Evolutionary conservation across 495 filamentous ascomycete genomes (phyloP).

Genomic region (Schizothecium vesticola): DNA sequence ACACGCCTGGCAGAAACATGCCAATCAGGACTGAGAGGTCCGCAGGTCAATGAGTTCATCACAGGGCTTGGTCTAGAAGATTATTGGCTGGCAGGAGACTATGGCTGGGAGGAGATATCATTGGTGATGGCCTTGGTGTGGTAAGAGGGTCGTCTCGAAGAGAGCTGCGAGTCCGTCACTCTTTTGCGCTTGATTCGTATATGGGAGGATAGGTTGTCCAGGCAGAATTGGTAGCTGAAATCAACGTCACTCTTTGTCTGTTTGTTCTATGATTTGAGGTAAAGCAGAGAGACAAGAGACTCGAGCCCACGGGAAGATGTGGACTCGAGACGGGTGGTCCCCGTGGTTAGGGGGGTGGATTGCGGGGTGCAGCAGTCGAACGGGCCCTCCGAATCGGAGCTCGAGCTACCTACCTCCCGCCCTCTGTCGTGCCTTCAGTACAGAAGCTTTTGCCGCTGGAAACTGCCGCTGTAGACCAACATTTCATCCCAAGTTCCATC

Average conservation of each 20-base stretch:
- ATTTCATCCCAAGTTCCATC: neutral
- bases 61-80: conserved; percentile 22
- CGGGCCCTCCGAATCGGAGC: neutral
- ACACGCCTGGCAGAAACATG: conserved; percentile 11
- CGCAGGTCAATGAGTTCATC: conserved; percentile 18
- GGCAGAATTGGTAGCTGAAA: conserved; percentile 8
- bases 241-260: conserved; percentile 20
- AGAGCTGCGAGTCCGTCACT: conserved; percentile 25
- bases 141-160: conserved; percentile 1
- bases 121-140: neutral
- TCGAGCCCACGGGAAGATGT: neutral
- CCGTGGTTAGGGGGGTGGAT: neutral
- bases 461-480: neutral
- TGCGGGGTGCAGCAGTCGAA: neutral
- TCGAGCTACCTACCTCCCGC: neutral
- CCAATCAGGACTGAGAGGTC: conserved; percentile 25
- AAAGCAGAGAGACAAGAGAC: neutral
- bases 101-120: neutral
- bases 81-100: conserved; percentile 11
- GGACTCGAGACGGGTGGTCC: neutral
- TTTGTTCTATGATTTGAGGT: neutral
- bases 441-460: neutral
- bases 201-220: conserved; percentile 10
- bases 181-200: conserved; percentile 21
- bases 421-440: neutral